phyloP scores from a whole-genome alignment of 805 yeast genomes.

The Yamadazyma kitorensis region DNA sequence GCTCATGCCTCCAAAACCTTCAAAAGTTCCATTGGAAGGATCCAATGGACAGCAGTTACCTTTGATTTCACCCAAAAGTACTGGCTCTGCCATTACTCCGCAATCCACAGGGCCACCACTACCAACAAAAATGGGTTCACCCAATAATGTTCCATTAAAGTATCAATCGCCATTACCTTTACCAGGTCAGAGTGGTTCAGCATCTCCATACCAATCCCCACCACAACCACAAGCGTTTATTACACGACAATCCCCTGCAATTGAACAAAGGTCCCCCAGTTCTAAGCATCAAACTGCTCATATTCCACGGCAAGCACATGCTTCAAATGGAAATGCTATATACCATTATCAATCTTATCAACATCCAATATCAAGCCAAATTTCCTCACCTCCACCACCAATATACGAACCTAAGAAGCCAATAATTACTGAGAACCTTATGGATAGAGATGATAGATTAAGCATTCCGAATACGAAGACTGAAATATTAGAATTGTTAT shows the following conservation, averaged over 20 bases:
- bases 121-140: conserved; percentile 1
- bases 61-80: background rate
- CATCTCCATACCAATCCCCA: conserved; percentile 1
- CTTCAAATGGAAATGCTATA: too few relatives aligned
- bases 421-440: too few relatives aligned
- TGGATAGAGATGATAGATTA: conserved; percentile 17
- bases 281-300: too few relatives aligned
- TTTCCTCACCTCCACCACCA: too few relatives aligned
- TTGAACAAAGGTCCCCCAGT: too few relatives aligned
- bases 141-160: conserved; percentile 14
- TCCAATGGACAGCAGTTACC: conserved; percentile 11
- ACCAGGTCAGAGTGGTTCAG: conserved; percentile 15
- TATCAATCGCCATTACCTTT: conserved; percentile 32
- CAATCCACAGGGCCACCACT: conserved; percentile 3
- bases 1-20: conserved; percentile 15
- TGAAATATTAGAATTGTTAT: background rate
- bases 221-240: conserved; percentile 1
- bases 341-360: too few relatives aligned
- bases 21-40: conserved; percentile 10
- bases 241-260: too few relatives aligned
- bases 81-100: background rate
- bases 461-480: background rate
- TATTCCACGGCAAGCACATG: too few relatives aligned
- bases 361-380: background rate
- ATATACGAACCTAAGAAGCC: too few relatives aligned